Conservation (phyloP, 441 rosid genomes). For the Jatropha multifida region DNA sequence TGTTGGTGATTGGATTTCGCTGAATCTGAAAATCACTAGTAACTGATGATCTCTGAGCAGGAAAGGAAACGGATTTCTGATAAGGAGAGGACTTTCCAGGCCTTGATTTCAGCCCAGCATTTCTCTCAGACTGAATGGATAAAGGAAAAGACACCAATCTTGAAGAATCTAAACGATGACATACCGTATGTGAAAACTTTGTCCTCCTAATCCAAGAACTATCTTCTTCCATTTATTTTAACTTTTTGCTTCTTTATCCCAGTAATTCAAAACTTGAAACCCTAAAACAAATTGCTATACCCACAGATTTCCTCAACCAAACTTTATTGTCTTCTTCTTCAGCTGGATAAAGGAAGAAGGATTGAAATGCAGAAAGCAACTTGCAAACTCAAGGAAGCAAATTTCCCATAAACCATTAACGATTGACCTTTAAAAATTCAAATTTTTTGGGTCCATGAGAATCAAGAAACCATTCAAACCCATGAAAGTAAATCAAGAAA, state of each 20-base stretch:
- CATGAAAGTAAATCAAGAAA: conserved; percentile 24
- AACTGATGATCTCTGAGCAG: conserved; percentile 29
- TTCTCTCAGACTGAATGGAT: conserved; percentile 35
- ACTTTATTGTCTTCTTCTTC: conserved; percentile 18
- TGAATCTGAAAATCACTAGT: conserved; percentile 37
- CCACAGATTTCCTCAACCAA: conserved; percentile 20
- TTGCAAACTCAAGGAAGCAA: conserved; percentile 24
- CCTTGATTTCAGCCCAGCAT: conserved; percentile 41
- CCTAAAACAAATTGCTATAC: conserved; percentile 27
- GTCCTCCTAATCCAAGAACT: conserved; percentile 94
- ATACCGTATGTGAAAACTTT: conserved; percentile 83
- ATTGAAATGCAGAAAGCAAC: conserved; percentile 22
- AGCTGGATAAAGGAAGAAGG: conserved; percentile 19
- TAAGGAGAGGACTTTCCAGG: conserved; percentile 23
- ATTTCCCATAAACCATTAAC: conserved; percentile 43
- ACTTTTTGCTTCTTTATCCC: not conserved
- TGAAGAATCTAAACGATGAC: conserved; percentile 68
- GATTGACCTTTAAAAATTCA: conserved; percentile 26
- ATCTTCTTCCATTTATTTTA: conserved; percentile 64
- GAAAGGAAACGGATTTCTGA: conserved; percentile 5
- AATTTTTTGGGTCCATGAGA: conserved; percentile 16
- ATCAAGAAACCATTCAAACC: conserved; percentile 38
- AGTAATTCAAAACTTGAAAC: conserved; percentile 31
- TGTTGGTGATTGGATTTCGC: conserved; percentile 47
- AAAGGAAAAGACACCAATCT: conserved; percentile 48